These are phyloP conservation scores for Mortierella hygrophila DNA, from an alignment of 192 early-diverging fungal genomes.

Conservation along the genomic window DNA sequence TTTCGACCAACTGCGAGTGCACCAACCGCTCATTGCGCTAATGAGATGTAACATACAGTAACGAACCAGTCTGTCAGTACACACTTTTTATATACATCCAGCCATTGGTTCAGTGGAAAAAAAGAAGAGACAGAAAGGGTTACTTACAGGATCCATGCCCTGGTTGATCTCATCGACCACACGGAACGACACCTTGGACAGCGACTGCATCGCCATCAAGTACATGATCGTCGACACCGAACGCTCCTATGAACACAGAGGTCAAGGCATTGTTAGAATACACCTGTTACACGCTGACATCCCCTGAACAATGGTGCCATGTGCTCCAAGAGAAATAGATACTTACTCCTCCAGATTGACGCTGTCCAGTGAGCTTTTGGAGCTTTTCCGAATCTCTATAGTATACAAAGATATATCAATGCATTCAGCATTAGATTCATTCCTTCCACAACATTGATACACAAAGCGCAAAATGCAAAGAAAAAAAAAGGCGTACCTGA, in stretches of 20 bases:
- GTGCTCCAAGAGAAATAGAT: not conserved
- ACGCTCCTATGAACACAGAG: conserved; percentile 72
- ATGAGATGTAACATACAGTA: not conserved
- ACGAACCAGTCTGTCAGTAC: not conserved
- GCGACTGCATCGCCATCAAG: conserved; percentile 91
- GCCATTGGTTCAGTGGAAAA: not conserved
- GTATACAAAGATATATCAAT: not conserved
- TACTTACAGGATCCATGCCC: conserved; percentile 91
- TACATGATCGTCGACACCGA: conserved; percentile 97
- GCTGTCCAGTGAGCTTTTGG: conserved; percentile 85
- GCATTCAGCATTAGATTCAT: not conserved
- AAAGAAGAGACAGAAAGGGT: not conserved
- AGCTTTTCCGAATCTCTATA: conserved; percentile 82
- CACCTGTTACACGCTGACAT: not conserved
- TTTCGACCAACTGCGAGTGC: conserved; percentile 91
- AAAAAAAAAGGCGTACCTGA: conserved; percentile 64
- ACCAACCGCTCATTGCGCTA: conserved; percentile 92
- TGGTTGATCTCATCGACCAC: conserved; percentile 99
- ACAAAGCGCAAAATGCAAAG: not conserved
- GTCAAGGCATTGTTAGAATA: conserved; percentile 12
- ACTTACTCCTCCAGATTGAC: conserved; percentile 94
- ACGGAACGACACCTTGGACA: conserved; percentile 93
- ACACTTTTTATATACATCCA: no score
- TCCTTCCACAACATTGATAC: not conserved
- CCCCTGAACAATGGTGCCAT: not conserved